Conservation (phyloP, 345 rosid species). For the Bruguiera parviflora region DNA sequence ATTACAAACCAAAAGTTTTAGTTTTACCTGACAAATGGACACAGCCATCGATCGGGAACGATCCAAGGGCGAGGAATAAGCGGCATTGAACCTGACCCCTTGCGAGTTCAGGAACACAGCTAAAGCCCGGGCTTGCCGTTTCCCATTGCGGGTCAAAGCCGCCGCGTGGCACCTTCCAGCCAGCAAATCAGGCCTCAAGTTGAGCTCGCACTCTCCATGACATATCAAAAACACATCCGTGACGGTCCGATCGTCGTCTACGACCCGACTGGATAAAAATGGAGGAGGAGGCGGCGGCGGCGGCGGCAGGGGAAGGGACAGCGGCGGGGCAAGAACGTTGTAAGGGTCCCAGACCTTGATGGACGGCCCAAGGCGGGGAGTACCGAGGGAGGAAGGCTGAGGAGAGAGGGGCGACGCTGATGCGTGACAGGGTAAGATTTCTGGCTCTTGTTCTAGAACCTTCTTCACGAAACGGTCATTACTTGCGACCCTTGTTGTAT, state of each 20-base stretch:
- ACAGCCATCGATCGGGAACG: constrained; percentile 82
- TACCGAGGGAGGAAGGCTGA: constrained; percentile 79
- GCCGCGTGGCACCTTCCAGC: constrained; percentile 76
- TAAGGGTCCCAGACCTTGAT: constrained; percentile 98
- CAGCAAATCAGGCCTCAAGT: constrained; percentile 66
- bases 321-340: constrained; percentile 79
- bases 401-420: constrained; percentile 93
- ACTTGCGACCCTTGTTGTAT: constrained; percentile 12
- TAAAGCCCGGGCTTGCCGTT: constrained; percentile 90
- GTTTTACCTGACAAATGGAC: constrained; percentile 70
- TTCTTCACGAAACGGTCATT: constrained; percentile 58
- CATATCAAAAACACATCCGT: constrained; percentile 69
- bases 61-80: constrained; percentile 73
- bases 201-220: constrained; percentile 79
- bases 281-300: constrained; percentile 50
- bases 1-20: neutral
- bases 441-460: constrained; percentile 85
- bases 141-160: constrained; percentile 63
- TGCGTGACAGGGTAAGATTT: constrained; percentile 84
- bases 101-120: constrained; percentile 79
- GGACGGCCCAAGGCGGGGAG: constrained; percentile 83
- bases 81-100: constrained; percentile 65
- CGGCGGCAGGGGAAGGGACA: constrained; percentile 49
- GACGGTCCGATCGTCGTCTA: constrained; percentile 31
- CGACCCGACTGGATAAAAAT: constrained; percentile 8